These are phyloP conservation scores for Neurospora sp. DNA, from an alignment of 495 filamentous ascomycete genomes.

Conservation along the genomic window DNA sequence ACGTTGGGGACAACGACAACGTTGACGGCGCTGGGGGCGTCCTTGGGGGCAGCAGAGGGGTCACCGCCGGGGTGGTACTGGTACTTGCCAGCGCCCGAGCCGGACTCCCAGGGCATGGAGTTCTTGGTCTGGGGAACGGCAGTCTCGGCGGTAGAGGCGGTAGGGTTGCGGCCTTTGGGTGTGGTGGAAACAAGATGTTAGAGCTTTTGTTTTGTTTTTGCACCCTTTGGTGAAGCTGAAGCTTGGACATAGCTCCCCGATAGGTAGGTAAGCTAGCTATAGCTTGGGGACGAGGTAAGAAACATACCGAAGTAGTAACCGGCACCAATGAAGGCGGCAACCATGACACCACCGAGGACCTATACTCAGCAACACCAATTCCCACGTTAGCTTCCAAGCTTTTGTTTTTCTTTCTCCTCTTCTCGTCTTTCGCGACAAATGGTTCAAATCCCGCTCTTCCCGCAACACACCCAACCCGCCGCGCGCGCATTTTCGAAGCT, in stretches of 20 bases:
- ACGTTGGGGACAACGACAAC: conserved; percentile 88
- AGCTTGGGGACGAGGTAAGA: not conserved
- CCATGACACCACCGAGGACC: conserved; percentile 90
- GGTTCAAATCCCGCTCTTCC: not conserved
- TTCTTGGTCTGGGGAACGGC: conserved; percentile 60
- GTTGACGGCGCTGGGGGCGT: conserved; percentile 91
- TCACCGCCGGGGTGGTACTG: conserved; percentile 88
- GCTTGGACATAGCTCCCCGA: not conserved
- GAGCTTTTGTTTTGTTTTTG: conserved; percentile 1
- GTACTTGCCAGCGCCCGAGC: conserved; percentile 61
- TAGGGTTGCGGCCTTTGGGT: conserved; percentile 66
- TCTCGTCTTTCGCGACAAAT: not conserved
- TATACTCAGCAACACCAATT: conserved; percentile 24
- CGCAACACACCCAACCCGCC: not conserved
- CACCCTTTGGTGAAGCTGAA: not conserved
- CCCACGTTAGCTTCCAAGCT: conserved; percentile 12
- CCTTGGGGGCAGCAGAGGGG: conserved; percentile 59
- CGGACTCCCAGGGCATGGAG: conserved; percentile 83
- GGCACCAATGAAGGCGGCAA: conserved; percentile 72
- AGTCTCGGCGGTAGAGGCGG: conserved; percentile 70
- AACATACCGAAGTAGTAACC: conserved; percentile 72
- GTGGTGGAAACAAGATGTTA: conserved; percentile 12
- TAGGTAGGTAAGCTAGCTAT: not conserved
- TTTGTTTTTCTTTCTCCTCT: not conserved
- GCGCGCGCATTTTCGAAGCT: not conserved